These are phyloP conservation scores for Macaranga tanarius DNA, from an alignment of 441 rosid species.

Conservation along the genomic window DNA sequence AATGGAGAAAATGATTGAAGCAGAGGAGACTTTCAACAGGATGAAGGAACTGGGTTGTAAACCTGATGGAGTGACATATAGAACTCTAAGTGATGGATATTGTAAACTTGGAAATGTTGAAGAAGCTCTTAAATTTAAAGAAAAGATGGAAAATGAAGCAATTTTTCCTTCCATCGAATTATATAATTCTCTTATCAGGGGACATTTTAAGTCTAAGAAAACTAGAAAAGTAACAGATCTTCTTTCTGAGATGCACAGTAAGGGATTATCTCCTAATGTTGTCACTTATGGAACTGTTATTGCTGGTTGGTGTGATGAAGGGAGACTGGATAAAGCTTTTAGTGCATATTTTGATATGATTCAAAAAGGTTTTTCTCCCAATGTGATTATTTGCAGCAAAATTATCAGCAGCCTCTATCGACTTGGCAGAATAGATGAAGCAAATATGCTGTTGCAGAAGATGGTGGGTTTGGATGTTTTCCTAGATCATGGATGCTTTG, in stretches of 20 bases:
- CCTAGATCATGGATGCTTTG: slow-evolving; percentile 32
- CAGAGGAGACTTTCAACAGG: slow-evolving; percentile 53
- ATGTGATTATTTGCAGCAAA: slow-evolving; percentile 63
- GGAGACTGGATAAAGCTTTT: slow-evolving; percentile 61
- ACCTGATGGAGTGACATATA: slow-evolving; percentile 71
- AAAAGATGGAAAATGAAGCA: slow-evolving; percentile 46
- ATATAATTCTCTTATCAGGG: slow-evolving; percentile 67
- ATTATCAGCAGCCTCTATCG: slow-evolving; percentile 58
- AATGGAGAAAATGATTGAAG: slow-evolving; percentile 65
- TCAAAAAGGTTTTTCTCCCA: slow-evolving; percentile 52
- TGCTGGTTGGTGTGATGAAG: slow-evolving; percentile 65
- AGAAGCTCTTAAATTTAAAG: slow-evolving; percentile 57
- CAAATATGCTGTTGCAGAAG: slow-evolving; percentile 60
- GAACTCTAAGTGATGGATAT: slow-evolving; percentile 65
- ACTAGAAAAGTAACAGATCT: slow-evolving; percentile 38
- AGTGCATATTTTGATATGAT: slow-evolving; percentile 56
- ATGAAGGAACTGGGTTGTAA: slow-evolving; percentile 56
- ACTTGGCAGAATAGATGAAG: slow-evolving; percentile 59
- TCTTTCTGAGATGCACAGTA: slow-evolving; percentile 43
- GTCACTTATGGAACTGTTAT: slow-evolving; percentile 63
- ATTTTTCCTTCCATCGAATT: slow-evolving; percentile 54
- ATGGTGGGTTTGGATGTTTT: slow-evolving; percentile 49
- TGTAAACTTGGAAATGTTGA: slow-evolving; percentile 60
- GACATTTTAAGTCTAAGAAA: slow-evolving; percentile 51
- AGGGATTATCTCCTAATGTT: slow-evolving; percentile 45